These are phyloP conservation scores for Vaccinium macrocarpon DNA, from an alignment of 148 eudicot genomes.

Conservation along the genomic window DNA sequence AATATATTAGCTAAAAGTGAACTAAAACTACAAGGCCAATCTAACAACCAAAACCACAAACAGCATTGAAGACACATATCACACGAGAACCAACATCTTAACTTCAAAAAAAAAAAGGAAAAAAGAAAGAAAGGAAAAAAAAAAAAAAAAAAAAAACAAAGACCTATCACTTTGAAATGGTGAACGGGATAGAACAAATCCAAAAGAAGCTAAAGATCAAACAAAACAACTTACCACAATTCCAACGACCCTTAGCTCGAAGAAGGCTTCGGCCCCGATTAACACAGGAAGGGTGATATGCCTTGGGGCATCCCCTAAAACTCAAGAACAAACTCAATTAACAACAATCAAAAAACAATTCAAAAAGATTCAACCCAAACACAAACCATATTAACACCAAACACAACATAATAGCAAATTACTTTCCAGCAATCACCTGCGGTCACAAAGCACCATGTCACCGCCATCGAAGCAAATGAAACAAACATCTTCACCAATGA, in stretches of 20 bases:
- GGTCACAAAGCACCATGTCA: conserved; percentile 87
- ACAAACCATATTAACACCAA: neutral
- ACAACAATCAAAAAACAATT: neutral
- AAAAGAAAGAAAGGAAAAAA: too few relatives aligned
- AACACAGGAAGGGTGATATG: conserved; percentile 92
- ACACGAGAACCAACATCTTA: neutral
- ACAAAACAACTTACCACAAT: conserved; percentile 62
- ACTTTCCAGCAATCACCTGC: conserved; percentile 44
- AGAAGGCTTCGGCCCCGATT: conserved; percentile 78
- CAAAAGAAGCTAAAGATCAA: neutral
- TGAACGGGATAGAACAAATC: neutral
- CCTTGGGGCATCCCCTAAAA: conserved; percentile 87
- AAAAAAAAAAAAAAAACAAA: neutral
- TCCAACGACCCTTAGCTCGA: conserved; percentile 81
- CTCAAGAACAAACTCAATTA: conserved; percentile 20
- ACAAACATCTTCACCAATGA: conserved; percentile 83
- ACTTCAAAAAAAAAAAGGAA: neutral
- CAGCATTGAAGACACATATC: neutral
- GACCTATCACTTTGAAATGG: neutral
- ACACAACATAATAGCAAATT: neutral
- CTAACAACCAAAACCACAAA: conserved; percentile 1
- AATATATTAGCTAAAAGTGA: neutral
- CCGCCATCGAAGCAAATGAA: conserved; percentile 98
- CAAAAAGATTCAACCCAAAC: neutral
- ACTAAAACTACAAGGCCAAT: neutral